Base-by-base conservation (phyloP, 1,139 yeast species). In the Zhuliangozyma parablackwelliae region DNA sequence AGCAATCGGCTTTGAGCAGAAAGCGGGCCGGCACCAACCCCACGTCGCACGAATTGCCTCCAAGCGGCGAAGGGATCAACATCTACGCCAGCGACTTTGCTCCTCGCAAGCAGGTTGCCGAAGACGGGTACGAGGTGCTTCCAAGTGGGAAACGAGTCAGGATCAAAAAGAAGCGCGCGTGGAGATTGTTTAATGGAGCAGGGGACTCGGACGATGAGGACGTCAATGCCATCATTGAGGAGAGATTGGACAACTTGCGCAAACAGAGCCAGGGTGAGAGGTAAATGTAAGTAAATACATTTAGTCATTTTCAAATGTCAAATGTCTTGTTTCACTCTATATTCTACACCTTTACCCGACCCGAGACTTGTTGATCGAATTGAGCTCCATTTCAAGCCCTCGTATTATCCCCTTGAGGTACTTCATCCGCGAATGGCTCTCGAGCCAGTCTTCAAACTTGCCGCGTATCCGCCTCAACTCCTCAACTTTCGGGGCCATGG, bases 111-210 rank as follows among this genome's bases (percentile, higher is more conserved):
- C 37, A 42, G 21, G 35, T 43, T 12, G 49, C 50, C 21, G 44
- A 57, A 48, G 73, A 65, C 39, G 69, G 64, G 3, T 72, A 66
- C 37, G 90, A 83, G 48, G 60, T 78, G 26, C 60, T 83, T 36
- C 92, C 92, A 1, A 81, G 87, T 58, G 92, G 92, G 12, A 80
- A 80, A 48, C 57, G 73, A 36, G 72, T 75, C 31, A 75, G 69
- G 48, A 61, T 70, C 33, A 67, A 70, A 39, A 63, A 37, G 57
- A 53, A 42, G 44, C 56, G 24, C 8, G 24, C 29, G 41, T 23
- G 24, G 24, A 7, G 9, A 7, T 7, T 23, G 24, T 23, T 23
- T 9, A 23, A 23, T 2, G 10, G 24, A 7, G 3, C 24, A 7
- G 24, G 24, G 7, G 41, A 40, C 10, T 54, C 56, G 21, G 59